Conservation (phyloP, 148 eudicot genomes). For the Rhododendron henanense region DNA sequence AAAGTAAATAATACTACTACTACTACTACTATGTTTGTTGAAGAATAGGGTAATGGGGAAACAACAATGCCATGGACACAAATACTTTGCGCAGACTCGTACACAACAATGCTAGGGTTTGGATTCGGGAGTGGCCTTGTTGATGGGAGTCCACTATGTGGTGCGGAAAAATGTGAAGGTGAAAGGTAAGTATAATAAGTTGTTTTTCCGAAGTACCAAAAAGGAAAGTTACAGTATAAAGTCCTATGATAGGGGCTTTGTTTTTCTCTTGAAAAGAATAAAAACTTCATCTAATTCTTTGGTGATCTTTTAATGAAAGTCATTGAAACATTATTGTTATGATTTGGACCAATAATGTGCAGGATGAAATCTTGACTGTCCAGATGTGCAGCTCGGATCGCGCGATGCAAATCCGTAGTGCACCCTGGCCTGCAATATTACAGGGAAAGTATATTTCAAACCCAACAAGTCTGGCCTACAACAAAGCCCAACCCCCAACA, state of each 20-base stretch:
- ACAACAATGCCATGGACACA: background rate
- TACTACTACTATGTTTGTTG: background rate
- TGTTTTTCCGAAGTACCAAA: too few species aligned
- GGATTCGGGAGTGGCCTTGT: background rate
- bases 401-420: too few species aligned
- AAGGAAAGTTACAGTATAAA: too few species aligned
- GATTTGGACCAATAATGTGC: background rate
- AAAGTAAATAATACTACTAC: background rate
- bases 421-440: too few species aligned
- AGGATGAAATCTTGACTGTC: too few species aligned
- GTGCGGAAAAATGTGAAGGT: background rate
- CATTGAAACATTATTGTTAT: background rate
- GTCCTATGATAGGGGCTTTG: too few species aligned
- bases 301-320: background rate
- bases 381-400: background rate
- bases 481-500: background rate
- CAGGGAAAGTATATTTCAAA: background rate
- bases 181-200: background rate
- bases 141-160: background rate
- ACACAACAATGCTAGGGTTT: background rate
- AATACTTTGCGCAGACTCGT: background rate
- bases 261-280: background rate
- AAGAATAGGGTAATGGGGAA: background rate
- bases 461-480: background rate
- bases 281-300: background rate